Evolutionary conservation across 2,329 filamentous ascomycete genomes (phyloP).

Genomic region (Colletotrichum nymphaeae): DNA sequence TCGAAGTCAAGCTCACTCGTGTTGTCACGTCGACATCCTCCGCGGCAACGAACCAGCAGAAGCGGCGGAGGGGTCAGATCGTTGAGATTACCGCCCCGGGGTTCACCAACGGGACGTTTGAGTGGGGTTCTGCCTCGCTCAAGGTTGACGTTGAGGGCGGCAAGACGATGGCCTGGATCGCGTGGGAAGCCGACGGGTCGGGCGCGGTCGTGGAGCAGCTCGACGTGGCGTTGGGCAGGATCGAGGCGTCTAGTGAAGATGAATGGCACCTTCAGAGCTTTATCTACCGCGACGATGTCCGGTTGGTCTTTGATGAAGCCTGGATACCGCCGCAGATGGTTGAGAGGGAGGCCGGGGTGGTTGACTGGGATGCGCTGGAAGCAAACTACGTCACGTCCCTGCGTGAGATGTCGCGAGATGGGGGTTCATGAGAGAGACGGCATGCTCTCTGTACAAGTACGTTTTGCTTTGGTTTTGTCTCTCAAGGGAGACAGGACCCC

Average conservation of each 20-base stretch:
- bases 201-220: constrained; percentile 31
- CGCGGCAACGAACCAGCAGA: constrained; percentile 5
- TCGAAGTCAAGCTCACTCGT: constrained; percentile 45
- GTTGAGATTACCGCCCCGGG: constrained; percentile 33
- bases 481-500: no score
- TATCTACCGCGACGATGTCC: constrained; percentile 29
- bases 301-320: constrained; percentile 31
- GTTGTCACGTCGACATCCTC: constrained; percentile 33
- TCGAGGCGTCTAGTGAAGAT: constrained; percentile 29
- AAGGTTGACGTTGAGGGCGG: constrained; percentile 33
- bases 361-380: constrained; percentile 37
- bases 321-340: constrained; percentile 17
- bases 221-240: constrained; percentile 25
- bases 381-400: constrained; percentile 32
- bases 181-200: constrained; percentile 26
- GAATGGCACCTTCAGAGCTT: constrained; percentile 35
- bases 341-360: constrained; percentile 28
- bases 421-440: no score
- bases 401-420: constrained; percentile 8
- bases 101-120: constrained; percentile 36
- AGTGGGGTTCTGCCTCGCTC: constrained; percentile 33
- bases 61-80: constrained; percentile 24
- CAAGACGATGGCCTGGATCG: constrained; percentile 23
- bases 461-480: not conserved
- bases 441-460: not conserved